phyloP scores from a whole-genome alignment of 2,329 filamentous ascomycete genomes.

The Colletotrichum sp. region DNA sequence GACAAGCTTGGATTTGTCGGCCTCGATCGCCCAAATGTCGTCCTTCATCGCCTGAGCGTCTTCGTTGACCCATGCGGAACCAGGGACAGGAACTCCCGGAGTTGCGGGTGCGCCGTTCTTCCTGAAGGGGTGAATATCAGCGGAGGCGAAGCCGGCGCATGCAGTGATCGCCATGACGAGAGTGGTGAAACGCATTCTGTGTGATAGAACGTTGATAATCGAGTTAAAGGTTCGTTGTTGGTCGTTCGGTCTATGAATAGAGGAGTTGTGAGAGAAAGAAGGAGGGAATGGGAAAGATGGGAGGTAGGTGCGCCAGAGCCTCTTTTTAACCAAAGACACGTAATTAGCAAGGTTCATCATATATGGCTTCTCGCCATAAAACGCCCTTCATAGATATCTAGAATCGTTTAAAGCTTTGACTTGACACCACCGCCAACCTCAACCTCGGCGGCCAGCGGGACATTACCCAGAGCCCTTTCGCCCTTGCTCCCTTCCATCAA shows the following conservation, averaged over 20 bases:
- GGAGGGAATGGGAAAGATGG: neutral
- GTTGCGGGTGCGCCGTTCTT: neutral
- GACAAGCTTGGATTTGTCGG: neutral
- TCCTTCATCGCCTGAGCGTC: neutral
- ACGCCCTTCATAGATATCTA: neutral
- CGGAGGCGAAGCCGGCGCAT: neutral
- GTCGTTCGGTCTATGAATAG: neutral
- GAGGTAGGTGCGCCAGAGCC: neutral
- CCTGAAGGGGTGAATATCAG: neutral
- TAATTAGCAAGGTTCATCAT: neutral
- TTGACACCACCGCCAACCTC: neutral
- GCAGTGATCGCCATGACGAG: neutral
- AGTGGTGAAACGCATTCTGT: neutral
- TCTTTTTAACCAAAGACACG: neutral
- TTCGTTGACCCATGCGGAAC: neutral
- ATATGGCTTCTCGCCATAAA: neutral
- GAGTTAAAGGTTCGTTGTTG: neutral
- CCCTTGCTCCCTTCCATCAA: constrained; percentile 26
- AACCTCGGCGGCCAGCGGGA: neutral
- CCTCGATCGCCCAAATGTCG: neutral
- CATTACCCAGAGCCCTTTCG: constrained; percentile 19
- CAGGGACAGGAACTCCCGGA: neutral
- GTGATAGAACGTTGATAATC: neutral
- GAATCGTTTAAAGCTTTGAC: neutral
- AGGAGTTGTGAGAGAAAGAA: neutral